A percentile compares a stretch with the other conserved stretches of the same genome.
phyloP scores from a whole-genome alignment of 495 filamentous ascomycete species.

The Penicillium macrosclerotiorum region DNA sequence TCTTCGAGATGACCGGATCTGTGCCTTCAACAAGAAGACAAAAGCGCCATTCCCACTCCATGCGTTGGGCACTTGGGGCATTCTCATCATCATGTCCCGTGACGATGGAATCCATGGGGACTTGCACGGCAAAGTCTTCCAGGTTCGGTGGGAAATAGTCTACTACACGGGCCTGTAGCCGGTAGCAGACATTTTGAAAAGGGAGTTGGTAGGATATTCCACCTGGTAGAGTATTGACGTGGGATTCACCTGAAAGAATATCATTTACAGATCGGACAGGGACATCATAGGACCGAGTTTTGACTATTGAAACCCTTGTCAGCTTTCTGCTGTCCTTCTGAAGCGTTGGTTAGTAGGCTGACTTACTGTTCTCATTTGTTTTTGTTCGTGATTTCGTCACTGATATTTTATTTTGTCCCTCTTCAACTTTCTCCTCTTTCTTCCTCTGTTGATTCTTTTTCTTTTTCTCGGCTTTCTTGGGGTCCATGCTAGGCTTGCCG shows the following conservation, averaged over 20 bases:
- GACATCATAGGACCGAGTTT: conserved; percentile 26
- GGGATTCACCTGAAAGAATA: conserved; percentile 40
- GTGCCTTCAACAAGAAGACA: conserved; percentile 68
- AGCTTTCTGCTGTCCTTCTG: not conserved
- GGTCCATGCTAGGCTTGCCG: conserved; percentile 24
- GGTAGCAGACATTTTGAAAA: conserved; percentile 75
- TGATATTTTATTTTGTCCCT: conserved; percentile 28
- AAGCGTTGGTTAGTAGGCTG: not conserved
- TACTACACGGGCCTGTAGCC: conserved; percentile 65
- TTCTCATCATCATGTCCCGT: conserved; percentile 40
- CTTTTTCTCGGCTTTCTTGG: conserved; percentile 37
- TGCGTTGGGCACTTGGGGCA: conserved; percentile 31
- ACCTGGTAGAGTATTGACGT: conserved; percentile 39
- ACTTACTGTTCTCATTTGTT: conserved; percentile 38
- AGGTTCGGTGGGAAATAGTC: conserved; percentile 75
- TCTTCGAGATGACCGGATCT: conserved; percentile 20
- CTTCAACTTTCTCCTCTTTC: conserved; percentile 31
- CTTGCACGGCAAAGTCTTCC: conserved; percentile 66
- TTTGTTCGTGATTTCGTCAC: conserved; percentile 35
- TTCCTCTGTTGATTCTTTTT: conserved; percentile 31
- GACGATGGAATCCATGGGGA: conserved; percentile 45
- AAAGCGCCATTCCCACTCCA: conserved; percentile 77
- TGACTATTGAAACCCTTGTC: conserved; percentile 27
- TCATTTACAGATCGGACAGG: conserved; percentile 34
- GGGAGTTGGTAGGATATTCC: conserved; percentile 52